Conservation (phyloP, 2,329 filamentous ascomycete species). For the Helicocarpus griseus region DNA sequence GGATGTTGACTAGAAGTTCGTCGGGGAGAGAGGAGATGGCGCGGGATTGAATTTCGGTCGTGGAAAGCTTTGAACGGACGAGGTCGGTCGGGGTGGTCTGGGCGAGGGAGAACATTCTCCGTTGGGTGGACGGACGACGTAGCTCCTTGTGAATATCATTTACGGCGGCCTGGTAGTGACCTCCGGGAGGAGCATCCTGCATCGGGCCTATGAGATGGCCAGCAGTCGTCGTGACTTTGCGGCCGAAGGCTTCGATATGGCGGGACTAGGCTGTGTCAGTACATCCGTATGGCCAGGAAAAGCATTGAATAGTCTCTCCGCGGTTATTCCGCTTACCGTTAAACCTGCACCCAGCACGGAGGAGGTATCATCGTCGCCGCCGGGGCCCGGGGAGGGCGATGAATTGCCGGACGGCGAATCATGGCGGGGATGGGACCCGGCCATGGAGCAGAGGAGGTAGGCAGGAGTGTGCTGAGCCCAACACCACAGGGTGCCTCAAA, state of each 20-base stretch:
- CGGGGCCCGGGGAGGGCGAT: conserved; percentile 23
- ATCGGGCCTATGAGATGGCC: conserved; percentile 73
- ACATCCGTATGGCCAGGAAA: conserved; percentile 5
- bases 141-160: conserved; percentile 83
- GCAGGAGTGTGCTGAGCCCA: neutral
- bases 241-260: conserved; percentile 82
- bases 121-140: conserved; percentile 71
- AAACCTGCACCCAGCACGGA: conserved; percentile 38
- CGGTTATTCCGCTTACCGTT: conserved; percentile 27
- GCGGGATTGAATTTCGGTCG: conserved; percentile 85
- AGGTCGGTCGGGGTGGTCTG: conserved; percentile 88
- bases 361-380: conserved; percentile 31
- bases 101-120: conserved; percentile 82
- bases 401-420: conserved; percentile 36
- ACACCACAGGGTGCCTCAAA: neutral
- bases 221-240: conserved; percentile 90
- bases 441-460: conserved; percentile 22
- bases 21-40: conserved; percentile 82
- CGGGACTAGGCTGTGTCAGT: conserved; percentile 51
- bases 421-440: conserved; percentile 34
- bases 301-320: conserved; percentile 4
- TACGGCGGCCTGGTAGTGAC: conserved; percentile 79
- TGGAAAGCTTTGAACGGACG: conserved; percentile 82
- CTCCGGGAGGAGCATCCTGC: conserved; percentile 39
- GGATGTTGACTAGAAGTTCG: conserved; percentile 80